Evolutionary conservation across 495 filamentous ascomycete species (phyloP), one percentile per base, ranked within the genome.

Genomic region (Neurospora hispaniola): DNA sequence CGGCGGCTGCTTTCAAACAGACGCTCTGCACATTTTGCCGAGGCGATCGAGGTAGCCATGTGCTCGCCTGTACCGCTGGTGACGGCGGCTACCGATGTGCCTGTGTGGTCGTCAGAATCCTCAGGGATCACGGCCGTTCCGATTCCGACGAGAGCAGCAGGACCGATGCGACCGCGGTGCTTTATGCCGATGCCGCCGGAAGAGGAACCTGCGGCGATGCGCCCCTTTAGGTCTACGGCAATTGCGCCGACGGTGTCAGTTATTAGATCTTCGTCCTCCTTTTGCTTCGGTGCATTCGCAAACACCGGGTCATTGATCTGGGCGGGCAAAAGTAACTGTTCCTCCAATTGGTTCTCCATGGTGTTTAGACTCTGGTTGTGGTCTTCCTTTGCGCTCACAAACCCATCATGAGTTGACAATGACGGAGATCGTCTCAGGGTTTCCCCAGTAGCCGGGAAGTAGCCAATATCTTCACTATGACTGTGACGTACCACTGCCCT

Each of bases 171-270:
- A 35, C 96, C 96, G 68, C 88, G 87, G 81, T 96, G 94, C 77
- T 99, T 99, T 94, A 99, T 97, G 18, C 96, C 96, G 75, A 98
- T 98, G 8, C 96, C 96, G n/a, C 96, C 96, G 68, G 96, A 99
- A 8, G 96, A 98, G 4, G 96, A 97, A n/a, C 92, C 96, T 10
- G 95, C 96, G 6, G 96, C 96, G 78, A 99, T 97, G 69, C 91
- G 90, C 23, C 96, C 96, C 46, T 85, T 88, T 31, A 84, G 83
- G 76, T 99, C 96, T 73, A 99, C 88, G 54, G 94, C 96, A 75
- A 99, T 96, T 23, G 93, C 96, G 10, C 96, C 96, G 43, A 99
- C 93, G 4, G 96, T 99, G 82, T 99, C 96, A 5, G 91, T 96
- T 72, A 99, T 90, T 10, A 80, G 71, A 78, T 89, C 88, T 20